phyloP scores from a whole-genome alignment of 164 flowering plant species.

The Aristolochia californica region DNA sequence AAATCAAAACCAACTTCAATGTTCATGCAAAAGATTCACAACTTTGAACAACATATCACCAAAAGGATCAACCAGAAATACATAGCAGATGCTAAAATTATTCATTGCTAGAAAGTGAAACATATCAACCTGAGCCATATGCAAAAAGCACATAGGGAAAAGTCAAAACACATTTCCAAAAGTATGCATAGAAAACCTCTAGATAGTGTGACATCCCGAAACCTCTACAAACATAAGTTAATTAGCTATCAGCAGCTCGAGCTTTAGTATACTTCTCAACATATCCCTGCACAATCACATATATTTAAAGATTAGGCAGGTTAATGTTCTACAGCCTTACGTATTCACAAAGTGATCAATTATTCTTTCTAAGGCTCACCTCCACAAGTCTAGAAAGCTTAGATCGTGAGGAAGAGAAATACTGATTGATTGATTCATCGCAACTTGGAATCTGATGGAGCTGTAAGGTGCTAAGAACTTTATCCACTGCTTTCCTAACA shows the following conservation, averaged over 20 bases:
- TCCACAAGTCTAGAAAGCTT: slow-evolving; percentile 77
- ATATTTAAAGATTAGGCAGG: no score
- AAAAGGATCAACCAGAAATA: no score
- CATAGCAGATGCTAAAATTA: no score
- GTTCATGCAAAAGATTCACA: no score
- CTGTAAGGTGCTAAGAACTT: slow-evolving; percentile 58
- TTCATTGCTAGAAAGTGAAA: no score
- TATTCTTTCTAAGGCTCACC: slow-evolving; percentile 30
- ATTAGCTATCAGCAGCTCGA: slow-evolving; percentile 20
- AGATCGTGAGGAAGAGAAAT: slow-evolving; percentile 47
- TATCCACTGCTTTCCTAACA: slow-evolving; percentile 75
- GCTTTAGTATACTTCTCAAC: slow-evolving; percentile 51
- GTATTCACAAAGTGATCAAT: background rate
- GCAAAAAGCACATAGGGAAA: no score
- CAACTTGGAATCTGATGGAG: slow-evolving; percentile 53
- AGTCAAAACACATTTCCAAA: no score
- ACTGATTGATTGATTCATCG: slow-evolving; percentile 43
- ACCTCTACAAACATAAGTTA: background rate
- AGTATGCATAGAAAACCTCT: no score
- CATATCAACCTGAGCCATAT: no score
- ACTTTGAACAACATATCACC: no score
- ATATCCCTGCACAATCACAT: slow-evolving; percentile 57
- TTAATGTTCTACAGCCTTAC: background rate
- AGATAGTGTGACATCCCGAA: no score
- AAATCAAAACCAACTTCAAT: no score